Percentiles rank a stretch among this genome's conserved stretches.
Conservation (phyloP, 1,139 yeast genomes). For the Yarrowia galli region DNA sequence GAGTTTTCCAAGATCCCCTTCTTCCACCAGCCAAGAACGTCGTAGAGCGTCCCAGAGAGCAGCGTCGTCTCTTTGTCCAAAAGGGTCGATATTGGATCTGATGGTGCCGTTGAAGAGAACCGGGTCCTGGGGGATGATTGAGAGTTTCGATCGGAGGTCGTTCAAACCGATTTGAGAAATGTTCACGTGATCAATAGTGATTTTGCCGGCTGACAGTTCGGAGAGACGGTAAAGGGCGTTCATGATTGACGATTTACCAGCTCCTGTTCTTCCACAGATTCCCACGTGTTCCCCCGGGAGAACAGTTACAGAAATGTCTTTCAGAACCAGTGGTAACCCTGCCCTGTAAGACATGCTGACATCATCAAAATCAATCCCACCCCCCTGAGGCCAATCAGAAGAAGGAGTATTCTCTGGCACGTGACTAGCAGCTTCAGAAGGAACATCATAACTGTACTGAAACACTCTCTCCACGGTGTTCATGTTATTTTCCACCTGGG, state of each 20-base stretch:
- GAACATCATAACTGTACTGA: slow-evolving; percentile 72
- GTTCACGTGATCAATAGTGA: slow-evolving; percentile 67
- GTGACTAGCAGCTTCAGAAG: slow-evolving; percentile 64
- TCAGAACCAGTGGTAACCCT: slow-evolving; percentile 75
- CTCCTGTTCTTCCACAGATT: slow-evolving; percentile 82
- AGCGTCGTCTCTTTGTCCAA: slow-evolving; percentile 59
- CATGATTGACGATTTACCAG: slow-evolving; percentile 77
- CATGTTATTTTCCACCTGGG: slow-evolving; percentile 82
- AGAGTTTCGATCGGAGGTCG: slow-evolving; percentile 64
- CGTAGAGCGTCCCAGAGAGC: slow-evolving; percentile 65
- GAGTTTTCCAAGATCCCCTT: slow-evolving; percentile 47
- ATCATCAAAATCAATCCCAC: slow-evolving; percentile 64
- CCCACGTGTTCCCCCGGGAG: slow-evolving; percentile 69
- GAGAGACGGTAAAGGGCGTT: slow-evolving; percentile 67
- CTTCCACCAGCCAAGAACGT: slow-evolving; percentile 63
- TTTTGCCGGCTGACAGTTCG: slow-evolving; percentile 62
- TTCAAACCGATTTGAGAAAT: slow-evolving; percentile 63
- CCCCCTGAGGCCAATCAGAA: slow-evolving; percentile 67
- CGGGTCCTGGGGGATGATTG: slow-evolving; percentile 84
- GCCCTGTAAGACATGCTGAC: slow-evolving; percentile 75
- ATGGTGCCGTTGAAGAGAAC: slow-evolving; percentile 72
- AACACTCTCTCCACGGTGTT: slow-evolving; percentile 84
- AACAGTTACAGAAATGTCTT: slow-evolving; percentile 58
- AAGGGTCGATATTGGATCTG: slow-evolving; percentile 73
- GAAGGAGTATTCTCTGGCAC: slow-evolving; percentile 68